Conservation (phyloP, 1,284 basidiomycete species). For the Schizophyllum commune region DNA sequence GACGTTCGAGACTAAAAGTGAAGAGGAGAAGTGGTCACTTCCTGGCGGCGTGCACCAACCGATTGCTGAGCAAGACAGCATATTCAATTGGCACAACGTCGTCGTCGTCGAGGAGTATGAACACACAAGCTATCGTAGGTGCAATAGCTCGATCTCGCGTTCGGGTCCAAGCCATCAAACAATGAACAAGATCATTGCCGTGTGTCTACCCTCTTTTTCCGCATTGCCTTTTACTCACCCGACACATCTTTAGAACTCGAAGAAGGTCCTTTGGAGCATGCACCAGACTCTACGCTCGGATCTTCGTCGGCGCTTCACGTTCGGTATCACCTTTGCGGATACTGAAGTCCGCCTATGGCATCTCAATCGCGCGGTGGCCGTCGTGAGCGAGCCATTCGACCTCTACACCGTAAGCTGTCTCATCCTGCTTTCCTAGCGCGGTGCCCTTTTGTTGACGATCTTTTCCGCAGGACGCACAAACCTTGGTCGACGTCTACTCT, state of each 20-base stretch:
- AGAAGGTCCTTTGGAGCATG: not conserved
- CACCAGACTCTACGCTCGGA: not conserved
- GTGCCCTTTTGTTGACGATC: not conserved
- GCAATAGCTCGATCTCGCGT: not conserved
- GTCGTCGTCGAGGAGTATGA: not conserved
- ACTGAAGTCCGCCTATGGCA: not conserved
- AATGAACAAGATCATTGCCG: not conserved
- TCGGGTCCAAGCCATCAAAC: not conserved
- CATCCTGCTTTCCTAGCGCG: too few species aligned
- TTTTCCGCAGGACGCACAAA: not conserved
- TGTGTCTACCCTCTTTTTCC: not conserved
- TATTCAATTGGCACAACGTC: not conserved
- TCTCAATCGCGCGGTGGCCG: not conserved
- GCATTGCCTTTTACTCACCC: not conserved
- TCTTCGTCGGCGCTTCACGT: not conserved
- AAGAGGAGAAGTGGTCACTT: not conserved
- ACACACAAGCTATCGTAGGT: not conserved
- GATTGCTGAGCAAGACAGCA: not conserved
- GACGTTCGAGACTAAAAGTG: not conserved
- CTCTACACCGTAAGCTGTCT: not conserved
- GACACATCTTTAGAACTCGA: not conserved
- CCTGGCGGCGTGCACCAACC: not conserved
- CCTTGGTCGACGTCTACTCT: not conserved
- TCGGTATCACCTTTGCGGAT: not conserved
- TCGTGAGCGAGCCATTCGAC: not conserved